Percentiles rank a stretch among this genome's conserved stretches.
Evolutionary conservation across 202 grass and related monocot species (phyloP).

Genomic region (Setaria viridis): DNA sequence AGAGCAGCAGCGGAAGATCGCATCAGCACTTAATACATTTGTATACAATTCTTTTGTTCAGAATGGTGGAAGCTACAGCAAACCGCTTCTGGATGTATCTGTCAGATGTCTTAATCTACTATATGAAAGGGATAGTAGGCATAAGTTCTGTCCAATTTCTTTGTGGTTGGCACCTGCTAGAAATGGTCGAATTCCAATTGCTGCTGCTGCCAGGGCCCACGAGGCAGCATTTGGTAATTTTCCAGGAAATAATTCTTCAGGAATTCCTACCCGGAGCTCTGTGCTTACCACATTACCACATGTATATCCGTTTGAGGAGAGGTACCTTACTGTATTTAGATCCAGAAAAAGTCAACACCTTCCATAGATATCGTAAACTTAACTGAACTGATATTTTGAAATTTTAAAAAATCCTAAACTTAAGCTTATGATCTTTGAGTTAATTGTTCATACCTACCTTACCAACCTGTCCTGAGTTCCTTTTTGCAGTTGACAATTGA

Average conservation of each 20-base stretch:
- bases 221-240: slow-evolving; percentile 79
- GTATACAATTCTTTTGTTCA: slow-evolving; percentile 87
- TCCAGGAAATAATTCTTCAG: slow-evolving; percentile 50
- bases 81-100: slow-evolving; percentile 70
- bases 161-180: slow-evolving; percentile 92
- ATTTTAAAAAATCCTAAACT: background rate
- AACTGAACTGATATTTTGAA: background rate
- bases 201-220: slow-evolving; percentile 79
- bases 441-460: background rate
- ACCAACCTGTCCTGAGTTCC: background rate
- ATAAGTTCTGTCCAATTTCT: slow-evolving; percentile 79
- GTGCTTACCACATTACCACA: slow-evolving; percentile 85
- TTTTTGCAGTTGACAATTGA: background rate
- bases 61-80: slow-evolving; percentile 61
- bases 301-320: slow-evolving; percentile 98
- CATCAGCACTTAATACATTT: slow-evolving; percentile 89
- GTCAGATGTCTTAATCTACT: slow-evolving; percentile 96
- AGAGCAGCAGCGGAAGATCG: slow-evolving; percentile 82
- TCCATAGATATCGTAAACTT: background rate
- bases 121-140: slow-evolving; percentile 94
- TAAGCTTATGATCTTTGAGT: background rate
- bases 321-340: slow-evolving; percentile 59
- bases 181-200: slow-evolving; percentile 78
- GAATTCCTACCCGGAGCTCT: slow-evolving; percentile 54
- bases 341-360: background rate